These are phyloP conservation scores for Globisporangium iwayamae DNA, from an alignment of 352 stramenopile species.

Conservation along the genomic window DNA sequence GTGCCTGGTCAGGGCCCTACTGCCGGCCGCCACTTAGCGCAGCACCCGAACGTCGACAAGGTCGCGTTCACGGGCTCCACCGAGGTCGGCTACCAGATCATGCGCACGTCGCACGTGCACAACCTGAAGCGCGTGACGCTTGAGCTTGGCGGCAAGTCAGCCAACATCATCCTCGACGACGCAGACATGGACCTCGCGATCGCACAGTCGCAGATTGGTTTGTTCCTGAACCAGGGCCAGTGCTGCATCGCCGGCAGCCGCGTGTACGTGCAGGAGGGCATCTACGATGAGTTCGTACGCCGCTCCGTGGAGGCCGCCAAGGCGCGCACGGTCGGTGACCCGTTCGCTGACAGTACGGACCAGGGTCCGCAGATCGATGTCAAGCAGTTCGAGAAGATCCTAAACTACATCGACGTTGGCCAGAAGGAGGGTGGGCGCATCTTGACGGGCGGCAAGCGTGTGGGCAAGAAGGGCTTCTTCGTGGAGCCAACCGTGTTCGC, in stretches of 20 bases:
- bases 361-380: conserved; percentile 67
- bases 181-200: conserved; percentile 68
- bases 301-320: conserved; percentile 50
- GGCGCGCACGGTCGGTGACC: conserved; percentile 50
- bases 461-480: conserved; percentile 81
- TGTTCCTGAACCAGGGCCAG: conserved; percentile 89
- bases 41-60: conserved; percentile 74
- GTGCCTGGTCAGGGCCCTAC: conserved; percentile 44
- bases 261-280: conserved; percentile 88
- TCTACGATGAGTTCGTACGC: conserved; percentile 86
- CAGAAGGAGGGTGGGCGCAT: conserved; percentile 80
- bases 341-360: conserved; percentile 33
- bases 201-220: conserved; percentile 40
- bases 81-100: conserved; percentile 57
- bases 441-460: conserved; percentile 75
- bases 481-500: conserved; percentile 92
- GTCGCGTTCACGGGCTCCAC: conserved; percentile 78
- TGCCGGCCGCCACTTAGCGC: conserved; percentile 37
- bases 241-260: conserved; percentile 80
- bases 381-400: conserved; percentile 77
- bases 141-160: conserved; percentile 76
- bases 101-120: conserved; percentile 41
- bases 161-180: conserved; percentile 69
- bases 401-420: conserved; percentile 80
- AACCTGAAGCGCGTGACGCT: conserved; percentile 76